Percentiles rank a stretch among this genome's conserved stretches.
Conservation (phyloP, 208 protist species). For the Leishmania tarentolae region DNA sequence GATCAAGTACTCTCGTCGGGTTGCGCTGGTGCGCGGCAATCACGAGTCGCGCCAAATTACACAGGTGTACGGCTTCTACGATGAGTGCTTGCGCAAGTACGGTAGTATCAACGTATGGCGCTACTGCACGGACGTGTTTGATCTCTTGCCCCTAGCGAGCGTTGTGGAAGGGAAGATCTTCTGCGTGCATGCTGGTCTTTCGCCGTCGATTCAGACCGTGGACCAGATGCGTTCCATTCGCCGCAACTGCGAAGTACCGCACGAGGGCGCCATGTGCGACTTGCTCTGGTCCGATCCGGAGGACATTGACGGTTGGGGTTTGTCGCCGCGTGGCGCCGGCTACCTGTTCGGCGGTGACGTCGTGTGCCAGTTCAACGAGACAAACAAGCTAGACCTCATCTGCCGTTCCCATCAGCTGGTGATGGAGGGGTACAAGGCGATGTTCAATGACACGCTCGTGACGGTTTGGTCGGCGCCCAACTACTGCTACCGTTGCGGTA, state of each 20-base stretch:
- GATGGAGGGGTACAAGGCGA: conserved; percentile 95
- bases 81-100: conserved; percentile 99
- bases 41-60: conserved; percentile 97
- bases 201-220: conserved; percentile 97
- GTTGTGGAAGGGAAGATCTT: conserved; percentile 98
- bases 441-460: conserved; percentile 94
- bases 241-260: conserved; percentile 97
- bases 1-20: conserved; percentile 95
- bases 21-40: conserved; percentile 97
- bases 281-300: conserved; percentile 98
- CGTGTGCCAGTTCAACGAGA: conserved; percentile 93
- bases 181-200: conserved; percentile 99
- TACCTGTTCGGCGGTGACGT: conserved; percentile 99
- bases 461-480: conserved; percentile 97
- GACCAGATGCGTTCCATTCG: conserved; percentile 96
- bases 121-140: conserved; percentile 99
- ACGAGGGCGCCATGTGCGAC: conserved; percentile 99
- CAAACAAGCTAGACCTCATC: conserved; percentile 95
- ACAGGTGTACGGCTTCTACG: conserved; percentile 99
- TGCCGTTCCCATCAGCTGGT: conserved; percentile 96
- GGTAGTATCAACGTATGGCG: conserved; percentile 99
- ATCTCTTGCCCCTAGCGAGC: conserved; percentile 98
- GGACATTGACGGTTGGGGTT: conserved; percentile 96
- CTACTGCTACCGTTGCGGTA: conserved; percentile 98
- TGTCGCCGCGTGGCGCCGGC: conserved; percentile 98